Evolutionary conservation across 1,284 basidiomycete genomes (phyloP), one percentile per base, ranked within the genome.

Genomic region (Wolfiporia cocos): DNA sequence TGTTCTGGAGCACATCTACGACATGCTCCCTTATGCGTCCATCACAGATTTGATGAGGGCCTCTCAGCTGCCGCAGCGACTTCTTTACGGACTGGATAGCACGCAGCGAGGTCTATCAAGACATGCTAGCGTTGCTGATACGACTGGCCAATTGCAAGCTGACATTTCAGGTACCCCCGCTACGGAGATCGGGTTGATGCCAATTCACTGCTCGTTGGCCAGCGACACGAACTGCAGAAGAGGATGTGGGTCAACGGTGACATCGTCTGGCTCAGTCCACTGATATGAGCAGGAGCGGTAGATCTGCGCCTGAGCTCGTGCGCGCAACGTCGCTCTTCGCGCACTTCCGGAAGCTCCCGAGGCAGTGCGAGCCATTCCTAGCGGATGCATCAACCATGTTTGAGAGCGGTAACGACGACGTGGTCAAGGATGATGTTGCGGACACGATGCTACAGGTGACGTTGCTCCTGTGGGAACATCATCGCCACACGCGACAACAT

Each of bases 11-110:
- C 58, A 68, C 37, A 58, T 58, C 2, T 72, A 68, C 54, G 74
- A 77, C 53, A 61, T 74, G 46, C 58, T 78, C 12, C 74, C 76
- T 0, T 68, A 76, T 49, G 45, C 63, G 1, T 66, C 67, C 9
- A 66, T 73, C 29, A 60, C 63, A 0, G 51, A 61, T 18, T 52
- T 77, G 21, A 53, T 77, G 10, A 55, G 62, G 10, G 52, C 70
- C 14, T 76, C 74, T 3, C 66, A 70, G 39, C 50, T 76, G 15
- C 71, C 74, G 75, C 14, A 78, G 77, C 50, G 76, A 78, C 53
- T 74, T 72, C 0, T 67, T 77, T 10, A 68, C 63, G 2, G 74
- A 77, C 46, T 77, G 75, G 75, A 69, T 65, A 20, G 48, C 63
- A 2, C 67, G 74, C 18, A 67, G 61, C 41, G 64, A 70, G 12